Evolutionary conservation across 1,284 basidiomycete genomes (phyloP).

Genomic region (Malassezia vespertilionis): DNA sequence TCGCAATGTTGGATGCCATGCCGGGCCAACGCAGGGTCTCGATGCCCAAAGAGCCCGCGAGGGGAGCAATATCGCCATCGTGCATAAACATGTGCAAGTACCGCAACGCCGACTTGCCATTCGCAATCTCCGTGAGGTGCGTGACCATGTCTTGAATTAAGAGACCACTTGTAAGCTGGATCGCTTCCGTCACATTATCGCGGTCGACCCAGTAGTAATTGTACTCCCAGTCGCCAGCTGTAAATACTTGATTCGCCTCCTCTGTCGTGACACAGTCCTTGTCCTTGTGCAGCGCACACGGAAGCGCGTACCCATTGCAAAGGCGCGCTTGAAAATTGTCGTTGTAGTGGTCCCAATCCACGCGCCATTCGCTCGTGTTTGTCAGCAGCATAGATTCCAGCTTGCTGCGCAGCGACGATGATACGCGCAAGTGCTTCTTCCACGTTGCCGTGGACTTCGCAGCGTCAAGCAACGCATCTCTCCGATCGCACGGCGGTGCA

Average conservation of each 20-base stretch:
- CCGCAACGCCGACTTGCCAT: background rate
- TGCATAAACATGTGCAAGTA: constrained; percentile 15
- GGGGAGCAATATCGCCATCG: constrained; percentile 11
- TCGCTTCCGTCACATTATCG: constrained; percentile 12
- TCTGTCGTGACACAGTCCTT: constrained; percentile 4
- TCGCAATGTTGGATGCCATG: constrained; percentile 14
- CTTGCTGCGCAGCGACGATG: constrained; percentile 4
- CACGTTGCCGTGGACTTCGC: background rate
- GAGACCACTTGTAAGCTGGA: constrained; percentile 12
- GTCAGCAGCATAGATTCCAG: constrained; percentile 6
- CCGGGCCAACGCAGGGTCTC: constrained; percentile 12
- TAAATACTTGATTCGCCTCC: constrained; percentile 7
- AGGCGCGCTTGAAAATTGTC: constrained; percentile 15
- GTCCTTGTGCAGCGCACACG: background rate
- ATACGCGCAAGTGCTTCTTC: constrained; percentile 6
- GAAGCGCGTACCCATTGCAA: constrained; percentile 14
- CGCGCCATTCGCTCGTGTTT: constrained; percentile 9
- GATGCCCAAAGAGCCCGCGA: constrained; percentile 13
- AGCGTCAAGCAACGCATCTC: background rate
- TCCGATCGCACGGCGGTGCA: constrained; percentile 5
- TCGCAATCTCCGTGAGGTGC: constrained; percentile 2
- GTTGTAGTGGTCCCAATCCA: constrained; percentile 13
- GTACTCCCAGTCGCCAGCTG: constrained; percentile 13
- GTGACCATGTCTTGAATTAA: constrained; percentile 5
- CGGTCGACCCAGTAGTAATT: constrained; percentile 13